Percentiles rank a stretch among this genome's conserved stretches.
Conservation (phyloP, 2,329 filamentous ascomycete species). For the Apiospora sp. region DNA sequence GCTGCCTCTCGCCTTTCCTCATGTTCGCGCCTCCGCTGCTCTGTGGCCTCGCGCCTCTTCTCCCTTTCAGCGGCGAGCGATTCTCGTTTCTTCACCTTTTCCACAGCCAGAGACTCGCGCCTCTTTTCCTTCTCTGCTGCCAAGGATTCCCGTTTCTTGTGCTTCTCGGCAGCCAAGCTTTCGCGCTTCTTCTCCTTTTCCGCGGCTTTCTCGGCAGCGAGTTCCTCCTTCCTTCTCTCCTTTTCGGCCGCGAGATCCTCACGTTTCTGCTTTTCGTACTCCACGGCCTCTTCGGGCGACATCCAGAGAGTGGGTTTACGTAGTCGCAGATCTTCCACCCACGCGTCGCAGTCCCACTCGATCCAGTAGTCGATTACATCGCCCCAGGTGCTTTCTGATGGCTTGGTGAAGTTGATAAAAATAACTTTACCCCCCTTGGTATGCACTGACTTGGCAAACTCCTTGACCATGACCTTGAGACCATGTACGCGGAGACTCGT, state of each 20-base stretch:
- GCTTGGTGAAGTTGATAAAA: slow-evolving; percentile 77
- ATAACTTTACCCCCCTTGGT: slow-evolving; percentile 72
- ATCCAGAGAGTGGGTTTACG: slow-evolving; percentile 69
- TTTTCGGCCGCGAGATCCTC: slow-evolving; percentile 38
- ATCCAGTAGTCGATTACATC: slow-evolving; percentile 79
- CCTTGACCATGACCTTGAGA: slow-evolving; percentile 73
- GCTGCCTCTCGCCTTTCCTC: slow-evolving; percentile 26
- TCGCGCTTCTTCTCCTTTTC: slow-evolving; percentile 25
- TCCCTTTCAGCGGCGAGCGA: slow-evolving; percentile 9
- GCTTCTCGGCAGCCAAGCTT: slow-evolving; percentile 24
- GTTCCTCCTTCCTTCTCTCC: slow-evolving; percentile 35
- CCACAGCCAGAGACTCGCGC: slow-evolving; percentile 32
- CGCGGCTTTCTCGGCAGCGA: slow-evolving; percentile 28
- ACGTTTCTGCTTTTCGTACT: slow-evolving; percentile 51
- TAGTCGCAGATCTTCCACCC: slow-evolving; percentile 69
- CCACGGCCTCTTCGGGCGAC: slow-evolving; percentile 53
- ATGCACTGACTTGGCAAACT: slow-evolving; percentile 77
- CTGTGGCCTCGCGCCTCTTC: slow-evolving; percentile 17
- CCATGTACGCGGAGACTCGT: slow-evolving; percentile 77
- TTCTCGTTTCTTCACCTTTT: slow-evolving; percentile 23
- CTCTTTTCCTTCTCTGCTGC: slow-evolving; percentile 35
- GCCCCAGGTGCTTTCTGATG: slow-evolving; percentile 75
- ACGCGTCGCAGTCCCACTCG: slow-evolving; percentile 77
- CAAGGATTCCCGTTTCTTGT: slow-evolving; percentile 35
- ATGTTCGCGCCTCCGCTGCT: background rate